Conservation (phyloP, 805 yeast species). For the Dipodascus albidus region DNA sequence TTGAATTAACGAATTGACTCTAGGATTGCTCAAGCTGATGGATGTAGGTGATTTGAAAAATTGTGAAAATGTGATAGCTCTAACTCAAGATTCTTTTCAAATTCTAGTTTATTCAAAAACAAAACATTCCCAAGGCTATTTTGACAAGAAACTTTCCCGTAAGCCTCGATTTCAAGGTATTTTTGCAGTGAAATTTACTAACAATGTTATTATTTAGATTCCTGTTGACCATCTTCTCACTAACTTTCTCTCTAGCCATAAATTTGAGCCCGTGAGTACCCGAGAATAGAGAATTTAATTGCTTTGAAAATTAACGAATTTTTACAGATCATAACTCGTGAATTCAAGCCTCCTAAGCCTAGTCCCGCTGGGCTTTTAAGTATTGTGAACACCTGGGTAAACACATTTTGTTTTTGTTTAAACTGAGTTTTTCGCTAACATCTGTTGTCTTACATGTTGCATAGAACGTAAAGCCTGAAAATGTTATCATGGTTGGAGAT, state of each 20-base stretch:
- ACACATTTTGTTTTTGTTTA: neutral
- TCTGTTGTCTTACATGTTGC: too few species aligned
- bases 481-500: conserved; percentile 62
- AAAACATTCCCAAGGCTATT: conserved; percentile 37
- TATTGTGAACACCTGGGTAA: conserved; percentile 38
- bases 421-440: neutral
- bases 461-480: conserved; percentile 29
- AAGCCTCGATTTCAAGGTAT: conserved; percentile 1
- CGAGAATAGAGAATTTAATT: too few species aligned
- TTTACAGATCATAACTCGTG: conserved; percentile 40
- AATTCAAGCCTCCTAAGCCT: conserved; percentile 59
- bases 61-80: conserved; percentile 16
- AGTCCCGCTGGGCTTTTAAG: conserved; percentile 50
- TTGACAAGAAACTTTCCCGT: conserved; percentile 49
- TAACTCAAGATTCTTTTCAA: too few species aligned
- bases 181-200: neutral
- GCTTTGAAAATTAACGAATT: too few species aligned
- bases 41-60: conserved; percentile 11
- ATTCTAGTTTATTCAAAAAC: conserved; percentile 17
- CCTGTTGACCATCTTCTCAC: conserved; percentile 45
- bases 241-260: conserved; percentile 31
- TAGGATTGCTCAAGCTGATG: conserved; percentile 37
- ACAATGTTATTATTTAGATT: conserved; percentile 9
- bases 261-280: conserved; percentile 33
- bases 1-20: neutral